Evolutionary conservation across 192 early-diverging fungal genomes (phyloP).

Genomic region (Linnemannia zychae): DNA sequence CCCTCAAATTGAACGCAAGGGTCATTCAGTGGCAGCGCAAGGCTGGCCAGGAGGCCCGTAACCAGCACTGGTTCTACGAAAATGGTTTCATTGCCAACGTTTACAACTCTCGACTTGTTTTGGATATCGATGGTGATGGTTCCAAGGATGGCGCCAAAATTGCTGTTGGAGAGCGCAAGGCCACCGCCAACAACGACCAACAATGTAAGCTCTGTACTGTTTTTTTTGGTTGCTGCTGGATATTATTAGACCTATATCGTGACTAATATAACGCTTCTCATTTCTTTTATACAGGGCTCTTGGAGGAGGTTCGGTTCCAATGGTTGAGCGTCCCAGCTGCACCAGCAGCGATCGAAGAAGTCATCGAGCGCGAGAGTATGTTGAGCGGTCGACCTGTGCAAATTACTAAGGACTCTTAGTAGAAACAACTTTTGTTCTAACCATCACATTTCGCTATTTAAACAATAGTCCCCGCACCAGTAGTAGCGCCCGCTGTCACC

Average conservation of each 20-base stretch:
- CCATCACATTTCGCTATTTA: not conserved
- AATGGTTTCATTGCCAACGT: constrained; percentile 56
- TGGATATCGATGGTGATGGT: constrained; percentile 55
- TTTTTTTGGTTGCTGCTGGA: not conserved
- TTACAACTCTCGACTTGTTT: constrained; percentile 51
- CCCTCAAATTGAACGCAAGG: constrained; percentile 42
- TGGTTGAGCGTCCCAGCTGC: constrained; percentile 27
- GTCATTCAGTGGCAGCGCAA: constrained; percentile 52
- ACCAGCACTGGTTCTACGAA: constrained; percentile 56
- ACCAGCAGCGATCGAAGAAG: constrained; percentile 18
- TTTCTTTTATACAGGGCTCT: constrained; percentile 26
- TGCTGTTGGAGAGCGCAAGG: constrained; percentile 53
- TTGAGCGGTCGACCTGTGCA: not conserved
- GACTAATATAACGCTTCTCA: not conserved
- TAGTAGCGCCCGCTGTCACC: not conserved
- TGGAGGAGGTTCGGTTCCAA: constrained; percentile 42
- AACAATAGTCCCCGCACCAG: not conserved
- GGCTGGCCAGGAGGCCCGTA: constrained; percentile 44
- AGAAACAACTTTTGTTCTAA: too few species aligned
- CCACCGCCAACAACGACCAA: constrained; percentile 34
- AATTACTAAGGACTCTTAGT: not conserved
- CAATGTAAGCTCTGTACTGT: constrained; percentile 32
- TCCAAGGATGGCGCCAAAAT: constrained; percentile 56
- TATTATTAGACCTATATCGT: constrained; percentile 16
- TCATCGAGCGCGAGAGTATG: constrained; percentile 31